These are phyloP conservation scores for Lecanicillium sp. DNA, from an alignment of 2,329 filamentous ascomycete genomes.

Conservation along the genomic window DNA sequence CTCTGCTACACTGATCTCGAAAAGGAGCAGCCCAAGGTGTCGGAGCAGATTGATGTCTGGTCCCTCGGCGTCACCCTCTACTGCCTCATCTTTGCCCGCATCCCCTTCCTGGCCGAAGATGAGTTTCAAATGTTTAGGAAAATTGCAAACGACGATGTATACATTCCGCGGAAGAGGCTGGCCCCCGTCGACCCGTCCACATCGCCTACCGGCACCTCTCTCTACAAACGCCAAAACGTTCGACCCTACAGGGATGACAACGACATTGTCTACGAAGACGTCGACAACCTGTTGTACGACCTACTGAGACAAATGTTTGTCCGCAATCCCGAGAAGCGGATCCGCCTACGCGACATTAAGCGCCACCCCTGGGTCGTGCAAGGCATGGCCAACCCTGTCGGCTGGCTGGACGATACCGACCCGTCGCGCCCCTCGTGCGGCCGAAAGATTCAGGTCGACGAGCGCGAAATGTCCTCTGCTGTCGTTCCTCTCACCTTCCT, in stretches of 20 bases:
- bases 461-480: constrained; percentile 79
- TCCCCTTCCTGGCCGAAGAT: constrained; percentile 87
- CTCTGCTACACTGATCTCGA: constrained; percentile 81
- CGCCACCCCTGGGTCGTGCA: constrained; percentile 85
- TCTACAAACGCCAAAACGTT: constrained; percentile 50
- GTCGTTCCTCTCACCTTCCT: constrained; percentile 85
- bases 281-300: constrained; percentile 74
- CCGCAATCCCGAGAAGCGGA: constrained; percentile 84
- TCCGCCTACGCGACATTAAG: constrained; percentile 86
- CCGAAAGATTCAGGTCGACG: constrained; percentile 85
- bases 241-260: constrained; percentile 68
- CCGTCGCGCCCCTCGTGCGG: constrained; percentile 70
- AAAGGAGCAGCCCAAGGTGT: constrained; percentile 66
- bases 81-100: constrained; percentile 86
- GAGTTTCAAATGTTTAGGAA: constrained; percentile 87
- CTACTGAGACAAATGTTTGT: constrained; percentile 71
- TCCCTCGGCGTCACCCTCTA: constrained; percentile 93
- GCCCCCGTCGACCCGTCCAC: constrained; percentile 61
- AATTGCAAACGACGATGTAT: constrained; percentile 88
- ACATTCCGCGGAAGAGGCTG: constrained; percentile 77
- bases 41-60: constrained; percentile 94
- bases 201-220: constrained; percentile 44
- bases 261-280: constrained; percentile 75
- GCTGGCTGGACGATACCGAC: constrained; percentile 93
- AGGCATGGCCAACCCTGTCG: constrained; percentile 63